A percentile compares a stretch with the other conserved stretches of the same genome.
phyloP scores from a whole-genome alignment of 2,329 filamentous ascomycete genomes.

The Exophiala spinifera region DNA sequence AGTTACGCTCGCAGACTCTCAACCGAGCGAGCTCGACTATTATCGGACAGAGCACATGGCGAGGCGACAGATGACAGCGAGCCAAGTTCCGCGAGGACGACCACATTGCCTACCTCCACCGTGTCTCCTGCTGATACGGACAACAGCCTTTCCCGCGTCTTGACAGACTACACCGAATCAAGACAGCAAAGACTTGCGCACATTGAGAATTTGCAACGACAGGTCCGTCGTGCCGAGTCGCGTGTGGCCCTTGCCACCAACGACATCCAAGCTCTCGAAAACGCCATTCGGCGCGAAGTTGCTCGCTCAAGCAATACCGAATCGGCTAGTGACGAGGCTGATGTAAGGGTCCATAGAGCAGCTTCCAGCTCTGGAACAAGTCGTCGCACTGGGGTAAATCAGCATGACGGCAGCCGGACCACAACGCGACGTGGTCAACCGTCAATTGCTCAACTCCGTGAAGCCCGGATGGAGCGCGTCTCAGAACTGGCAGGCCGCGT shows the following conservation, averaged over 20 bases:
- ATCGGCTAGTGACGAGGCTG: neutral
- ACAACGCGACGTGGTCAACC: neutral
- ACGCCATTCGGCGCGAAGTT: constrained; percentile 7
- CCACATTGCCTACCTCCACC: constrained; percentile 23
- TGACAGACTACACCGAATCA: constrained; percentile 16
- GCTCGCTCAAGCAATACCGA: neutral
- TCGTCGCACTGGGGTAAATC: neutral
- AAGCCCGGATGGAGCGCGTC: neutral
- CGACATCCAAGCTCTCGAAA: constrained; percentile 21
- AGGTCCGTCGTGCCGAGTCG: constrained; percentile 27
- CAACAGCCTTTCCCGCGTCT: constrained; percentile 10
- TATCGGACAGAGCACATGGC: neutral
- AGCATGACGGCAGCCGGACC: neutral
- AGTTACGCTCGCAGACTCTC: constrained; percentile 16
- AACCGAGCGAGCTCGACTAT: constrained; percentile 15
- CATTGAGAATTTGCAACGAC: constrained; percentile 23
- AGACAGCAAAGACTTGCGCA: constrained; percentile 17
- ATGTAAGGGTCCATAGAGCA: neutral
- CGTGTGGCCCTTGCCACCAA: constrained; percentile 22
- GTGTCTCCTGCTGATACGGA: constrained; percentile 1
- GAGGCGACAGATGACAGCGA: neutral
- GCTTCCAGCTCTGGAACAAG: neutral
- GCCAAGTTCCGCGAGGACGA: constrained; percentile 19
- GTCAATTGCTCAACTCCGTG: neutral
- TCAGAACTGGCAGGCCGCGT: constrained; percentile 6